These are phyloP conservation scores for Lathyrus aphaca DNA, from an alignment of 306 rosid species.

Conservation along the genomic window DNA sequence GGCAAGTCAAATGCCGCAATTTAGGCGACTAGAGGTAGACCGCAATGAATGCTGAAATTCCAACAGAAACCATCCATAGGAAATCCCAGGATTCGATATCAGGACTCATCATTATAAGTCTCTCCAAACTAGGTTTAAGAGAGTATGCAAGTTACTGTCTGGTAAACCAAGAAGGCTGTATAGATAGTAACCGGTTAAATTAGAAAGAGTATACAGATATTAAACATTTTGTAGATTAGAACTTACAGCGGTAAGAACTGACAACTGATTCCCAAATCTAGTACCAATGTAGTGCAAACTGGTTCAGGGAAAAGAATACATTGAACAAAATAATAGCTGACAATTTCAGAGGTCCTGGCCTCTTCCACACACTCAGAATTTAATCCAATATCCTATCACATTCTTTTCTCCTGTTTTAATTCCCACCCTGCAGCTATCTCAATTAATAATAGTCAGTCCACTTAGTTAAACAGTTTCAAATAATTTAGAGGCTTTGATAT, in stretches of 20 bases:
- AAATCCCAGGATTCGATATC: constrained; percentile 28
- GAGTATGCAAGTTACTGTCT: background rate
- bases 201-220: constrained; percentile 1
- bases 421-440: background rate
- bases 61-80: constrained; percentile 9
- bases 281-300: background rate
- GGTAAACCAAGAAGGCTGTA: constrained; percentile 8
- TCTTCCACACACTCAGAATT: background rate
- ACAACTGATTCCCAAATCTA: background rate
- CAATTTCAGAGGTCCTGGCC: background rate
- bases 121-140: background rate
- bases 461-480: constrained; percentile 3
- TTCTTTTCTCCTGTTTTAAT: background rate
- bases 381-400: background rate
- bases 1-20: no score
- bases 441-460: background rate
- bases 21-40: no score
- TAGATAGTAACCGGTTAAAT: background rate
- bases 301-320: constrained; percentile 8
- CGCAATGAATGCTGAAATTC: no score
- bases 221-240: background rate
- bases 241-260: constrained; percentile 12
- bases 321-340: background rate
- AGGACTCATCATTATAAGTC: constrained; percentile 16
- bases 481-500: background rate